These are phyloP conservation scores for Barnettozyma sp. DNA, from an alignment of 805 yeast species.

Conservation along the genomic window DNA sequence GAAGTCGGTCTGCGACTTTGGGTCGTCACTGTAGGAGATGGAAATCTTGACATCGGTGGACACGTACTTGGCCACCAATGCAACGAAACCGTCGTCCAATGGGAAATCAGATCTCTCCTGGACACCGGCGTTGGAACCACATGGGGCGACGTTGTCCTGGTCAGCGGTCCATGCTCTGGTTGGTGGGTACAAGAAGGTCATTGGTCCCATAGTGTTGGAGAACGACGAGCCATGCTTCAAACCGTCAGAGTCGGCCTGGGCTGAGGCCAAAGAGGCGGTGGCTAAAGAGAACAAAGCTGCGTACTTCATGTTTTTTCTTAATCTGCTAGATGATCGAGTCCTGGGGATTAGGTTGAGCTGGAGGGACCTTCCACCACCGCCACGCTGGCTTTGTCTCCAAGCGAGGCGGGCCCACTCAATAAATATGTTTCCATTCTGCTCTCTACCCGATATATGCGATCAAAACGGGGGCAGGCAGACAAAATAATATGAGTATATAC, in stretches of 20 bases:
- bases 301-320: conserved; percentile 11
- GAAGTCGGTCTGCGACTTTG: conserved; percentile 35
- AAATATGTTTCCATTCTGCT: too few species aligned
- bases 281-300: conserved; percentile 15
- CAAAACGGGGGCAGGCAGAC: too few species aligned
- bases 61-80: conserved; percentile 37
- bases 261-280: conserved; percentile 15
- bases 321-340: too few species aligned
- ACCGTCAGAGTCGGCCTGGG: conserved; percentile 16
- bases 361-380: too few species aligned
- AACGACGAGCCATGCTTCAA: conserved; percentile 24
- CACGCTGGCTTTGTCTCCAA: too few species aligned
- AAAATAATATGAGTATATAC: too few species aligned
- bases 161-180: conserved; percentile 42
- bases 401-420: too few species aligned
- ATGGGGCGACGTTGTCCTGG: conserved; percentile 39
- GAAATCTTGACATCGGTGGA: conserved; percentile 34
- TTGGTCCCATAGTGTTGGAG: conserved; percentile 24
- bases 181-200: conserved; percentile 33
- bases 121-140: conserved; percentile 34
- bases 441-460: too few species aligned
- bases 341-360: too few species aligned
- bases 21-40: conserved; percentile 35
- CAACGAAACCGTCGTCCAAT: conserved; percentile 39
- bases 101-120: conserved; percentile 40